These are phyloP conservation scores for Saccharomycopsis malanga DNA, from an alignment of 805 yeast genomes.

Conservation along the genomic window DNA sequence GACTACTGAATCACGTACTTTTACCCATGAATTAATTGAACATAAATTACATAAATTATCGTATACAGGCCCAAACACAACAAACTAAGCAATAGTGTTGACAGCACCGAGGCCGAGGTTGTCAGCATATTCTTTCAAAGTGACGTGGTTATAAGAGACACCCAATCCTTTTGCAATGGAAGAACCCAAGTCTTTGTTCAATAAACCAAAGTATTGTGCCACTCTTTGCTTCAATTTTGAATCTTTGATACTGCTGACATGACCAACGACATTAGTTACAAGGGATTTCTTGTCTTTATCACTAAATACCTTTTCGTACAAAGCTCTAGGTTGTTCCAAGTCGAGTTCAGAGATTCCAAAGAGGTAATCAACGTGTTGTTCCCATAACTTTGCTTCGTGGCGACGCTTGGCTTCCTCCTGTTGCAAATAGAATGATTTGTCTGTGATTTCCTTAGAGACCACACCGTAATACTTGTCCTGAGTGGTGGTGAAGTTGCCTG, in stretches of 20 bases:
- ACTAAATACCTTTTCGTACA: constrained; percentile 35
- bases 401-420: constrained; percentile 24
- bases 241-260: constrained; percentile 31
- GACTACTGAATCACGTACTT: no score
- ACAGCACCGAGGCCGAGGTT: constrained; percentile 25
- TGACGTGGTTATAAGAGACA: constrained; percentile 31
- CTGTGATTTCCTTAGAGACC: constrained; percentile 28
- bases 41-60: no score
- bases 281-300: constrained; percentile 31
- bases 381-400: constrained; percentile 30
- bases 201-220: constrained; percentile 36
- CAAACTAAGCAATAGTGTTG: no score
- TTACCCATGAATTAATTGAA: no score
- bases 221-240: constrained; percentile 32
- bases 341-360: constrained; percentile 38
- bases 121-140: constrained; percentile 31
- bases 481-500: constrained; percentile 28
- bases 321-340: constrained; percentile 40
- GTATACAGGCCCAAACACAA: no score
- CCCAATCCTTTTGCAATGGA: constrained; percentile 36
- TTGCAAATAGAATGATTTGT: constrained; percentile 28
- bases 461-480: constrained; percentile 17
- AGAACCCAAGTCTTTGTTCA: constrained; percentile 36
- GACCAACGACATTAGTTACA: constrained; percentile 34
- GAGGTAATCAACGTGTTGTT: constrained; percentile 32